phyloP scores from a whole-genome alignment of 2,329 filamentous ascomycete species.

The Fusarium falciforme region DNA sequence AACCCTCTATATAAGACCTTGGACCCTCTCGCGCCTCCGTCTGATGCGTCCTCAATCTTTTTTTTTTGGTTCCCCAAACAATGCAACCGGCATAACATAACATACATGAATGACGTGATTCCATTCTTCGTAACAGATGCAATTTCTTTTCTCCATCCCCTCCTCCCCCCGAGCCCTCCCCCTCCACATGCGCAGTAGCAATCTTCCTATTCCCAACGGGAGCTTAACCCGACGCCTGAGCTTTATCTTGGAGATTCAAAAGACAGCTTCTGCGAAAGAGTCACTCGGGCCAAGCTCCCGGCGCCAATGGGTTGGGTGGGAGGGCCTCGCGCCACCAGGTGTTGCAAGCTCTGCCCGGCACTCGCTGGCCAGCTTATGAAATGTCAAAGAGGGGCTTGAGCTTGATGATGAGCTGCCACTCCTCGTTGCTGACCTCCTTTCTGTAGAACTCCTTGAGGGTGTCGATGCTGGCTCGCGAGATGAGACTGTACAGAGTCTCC shows the following conservation, averaged over 20 bases:
- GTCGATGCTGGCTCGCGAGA: slow-evolving; percentile 91
- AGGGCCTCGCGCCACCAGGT: neutral
- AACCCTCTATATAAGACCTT: slow-evolving; percentile 17
- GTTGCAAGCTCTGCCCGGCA: neutral
- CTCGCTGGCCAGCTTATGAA: slow-evolving; percentile 58
- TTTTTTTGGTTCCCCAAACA: slow-evolving; percentile 16
- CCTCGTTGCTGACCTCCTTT: slow-evolving; percentile 86
- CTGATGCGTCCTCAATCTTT: slow-evolving; percentile 12
- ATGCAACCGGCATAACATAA: slow-evolving; percentile 21
- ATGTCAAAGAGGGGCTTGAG: slow-evolving; percentile 96
- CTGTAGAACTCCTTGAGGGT: slow-evolving; percentile 96
- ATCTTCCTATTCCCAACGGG: slow-evolving; percentile 1
- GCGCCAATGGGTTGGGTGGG: neutral
- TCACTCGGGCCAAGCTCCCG: slow-evolving; percentile 9
- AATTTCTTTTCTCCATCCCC: slow-evolving; percentile 20
- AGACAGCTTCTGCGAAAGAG: neutral
- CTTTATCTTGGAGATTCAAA: neutral
- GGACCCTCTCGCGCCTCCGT: neutral
- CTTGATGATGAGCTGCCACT: slow-evolving; percentile 95
- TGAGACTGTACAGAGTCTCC: slow-evolving; percentile 87
- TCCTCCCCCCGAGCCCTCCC: neutral
- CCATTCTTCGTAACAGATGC: slow-evolving; percentile 1
- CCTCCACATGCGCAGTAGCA: slow-evolving; percentile 2
- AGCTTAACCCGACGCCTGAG: neutral
- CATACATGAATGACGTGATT: neutral